phyloP scores from a whole-genome alignment of 2,329 filamentous ascomycete genomes.

The Bipolaris gigantea region DNA sequence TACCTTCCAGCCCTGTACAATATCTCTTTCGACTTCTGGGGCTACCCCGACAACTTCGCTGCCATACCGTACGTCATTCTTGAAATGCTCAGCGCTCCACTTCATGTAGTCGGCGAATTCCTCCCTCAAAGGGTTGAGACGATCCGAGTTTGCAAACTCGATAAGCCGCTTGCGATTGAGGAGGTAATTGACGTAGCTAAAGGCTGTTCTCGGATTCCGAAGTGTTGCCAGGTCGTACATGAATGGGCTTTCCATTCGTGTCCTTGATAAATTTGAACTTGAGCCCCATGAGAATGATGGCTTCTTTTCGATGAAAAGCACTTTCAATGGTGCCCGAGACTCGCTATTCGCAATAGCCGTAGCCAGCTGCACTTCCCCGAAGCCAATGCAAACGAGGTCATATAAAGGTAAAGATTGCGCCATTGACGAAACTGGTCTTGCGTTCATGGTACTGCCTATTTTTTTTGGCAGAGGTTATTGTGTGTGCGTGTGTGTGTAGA shows the following conservation, averaged over 20 bases:
- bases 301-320: conserved; percentile 41
- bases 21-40: conserved; percentile 26
- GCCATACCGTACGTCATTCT: conserved; percentile 34
- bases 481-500: conserved; percentile 10
- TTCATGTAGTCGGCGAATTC: conserved; percentile 46
- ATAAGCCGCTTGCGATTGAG: conserved; percentile 35
- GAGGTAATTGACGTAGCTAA: conserved; percentile 43
- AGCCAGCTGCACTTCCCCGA: conserved; percentile 41
- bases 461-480: conserved; percentile 30
- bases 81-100: conserved; percentile 42
- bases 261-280: conserved; percentile 30
- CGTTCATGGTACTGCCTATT: conserved; percentile 12
- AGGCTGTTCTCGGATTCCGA: conserved; percentile 41
- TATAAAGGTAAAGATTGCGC: conserved; percentile 22
- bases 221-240: conserved; percentile 42
- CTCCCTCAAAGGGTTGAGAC: conserved; percentile 41
- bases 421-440: conserved; percentile 17
- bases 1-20: conserved; percentile 34
- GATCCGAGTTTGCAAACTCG: conserved; percentile 43
- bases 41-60: conserved; percentile 36
- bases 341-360: conserved; percentile 43
- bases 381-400: conserved; percentile 43
- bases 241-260: conserved; percentile 42
- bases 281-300: conserved; percentile 40
- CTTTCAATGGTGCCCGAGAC: conserved; percentile 25